Evolutionary conservation across 2,329 filamentous ascomycete genomes (phyloP), one percentile per base, ranked within the genome.

Genomic region (Aureobasidium sp.): DNA sequence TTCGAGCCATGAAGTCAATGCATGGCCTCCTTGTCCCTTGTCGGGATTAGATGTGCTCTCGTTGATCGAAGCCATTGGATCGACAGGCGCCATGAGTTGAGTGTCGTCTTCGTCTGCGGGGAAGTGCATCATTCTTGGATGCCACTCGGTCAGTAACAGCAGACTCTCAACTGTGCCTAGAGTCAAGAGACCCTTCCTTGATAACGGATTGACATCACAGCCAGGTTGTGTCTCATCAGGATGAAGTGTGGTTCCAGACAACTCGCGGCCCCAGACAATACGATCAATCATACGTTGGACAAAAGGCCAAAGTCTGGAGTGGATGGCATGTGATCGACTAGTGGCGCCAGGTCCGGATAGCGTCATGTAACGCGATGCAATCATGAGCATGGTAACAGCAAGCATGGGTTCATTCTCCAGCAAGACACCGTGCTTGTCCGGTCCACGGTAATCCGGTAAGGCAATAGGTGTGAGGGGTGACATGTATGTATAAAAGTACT

Each of bases 61-160:
- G 56, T 84, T 84, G 42, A 80, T 79, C 5, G 87, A 84, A 20
- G 87, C 88, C 1, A 85, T 86, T 1, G 85, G 83, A 66, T 94
- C 89, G 20, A 90, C 87, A 0, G 90, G 88, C 3, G 83, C 77
- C 65, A 87, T 77, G 44, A 87, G 78, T 37, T 85, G 82, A 59
- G 85, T 84, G 64, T 87, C 85, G 65, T 86, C 84, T 63, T 87
- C 84, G 49, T 84, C 83, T 0, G 86, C 85, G 3, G 94, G 94
- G 70, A 97, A 99, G 73, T 97, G 93, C 64, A 99, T 81, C 17
- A 92, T 92, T 6, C 93, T 86, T 5, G 94, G 94, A 73, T 97
- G 93, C 93, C 94, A 99, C 71, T 99, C 94, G 1, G 93, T 97
- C 48, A 99, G 79, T 29, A 99, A 87, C 80, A 99, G 86, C 36